Percentiles rank a stretch among this genome's conserved stretches.
Conservation (phyloP, 2,329 filamentous ascomycete species). For the Fusarium avenaceum region DNA sequence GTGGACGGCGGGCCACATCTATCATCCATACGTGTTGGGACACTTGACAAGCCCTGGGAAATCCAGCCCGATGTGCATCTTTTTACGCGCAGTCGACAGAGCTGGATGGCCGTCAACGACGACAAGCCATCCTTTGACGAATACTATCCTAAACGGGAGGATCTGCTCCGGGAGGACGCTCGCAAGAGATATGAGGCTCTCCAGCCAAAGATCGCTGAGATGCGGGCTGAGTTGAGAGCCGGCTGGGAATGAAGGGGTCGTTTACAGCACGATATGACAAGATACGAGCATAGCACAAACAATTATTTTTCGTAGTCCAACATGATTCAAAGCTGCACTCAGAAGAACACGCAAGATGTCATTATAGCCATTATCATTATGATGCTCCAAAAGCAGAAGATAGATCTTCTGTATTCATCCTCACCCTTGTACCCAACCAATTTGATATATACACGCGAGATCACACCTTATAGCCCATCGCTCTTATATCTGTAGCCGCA, state of each 20-base stretch:
- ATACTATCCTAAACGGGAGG: conserved; percentile 52
- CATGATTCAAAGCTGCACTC: conserved; percentile 1
- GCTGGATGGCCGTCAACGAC: conserved; percentile 56
- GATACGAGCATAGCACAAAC: background rate
- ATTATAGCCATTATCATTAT: conserved; percentile 36
- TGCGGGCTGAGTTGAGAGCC: conserved; percentile 36
- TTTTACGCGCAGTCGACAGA: conserved; percentile 56
- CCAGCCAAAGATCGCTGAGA: conserved; percentile 37
- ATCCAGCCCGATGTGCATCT: conserved; percentile 62
- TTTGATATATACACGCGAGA: conserved; percentile 44
- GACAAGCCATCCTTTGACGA: conserved; percentile 55
- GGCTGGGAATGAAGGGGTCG: conserved; percentile 4
- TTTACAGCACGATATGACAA: background rate
- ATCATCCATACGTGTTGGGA: conserved; percentile 60
- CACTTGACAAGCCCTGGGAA: conserved; percentile 57
- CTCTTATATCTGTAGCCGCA: conserved; percentile 27
- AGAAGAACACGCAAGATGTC: conserved; percentile 9
- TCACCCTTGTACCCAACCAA: conserved; percentile 29
- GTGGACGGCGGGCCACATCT: conserved; percentile 49
- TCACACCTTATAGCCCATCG: conserved; percentile 30
- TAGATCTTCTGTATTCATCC: conserved; percentile 43
- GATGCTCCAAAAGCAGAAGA: conserved; percentile 35
- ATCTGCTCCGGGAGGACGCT: conserved; percentile 53
- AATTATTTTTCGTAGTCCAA: background rate
- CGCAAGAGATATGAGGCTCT: conserved; percentile 50